Evolutionary conservation across 2,329 filamentous ascomycete species (phyloP), one percentile per base, ranked within the genome.

Genomic region (Ophiostoma himal-ulmi): DNA sequence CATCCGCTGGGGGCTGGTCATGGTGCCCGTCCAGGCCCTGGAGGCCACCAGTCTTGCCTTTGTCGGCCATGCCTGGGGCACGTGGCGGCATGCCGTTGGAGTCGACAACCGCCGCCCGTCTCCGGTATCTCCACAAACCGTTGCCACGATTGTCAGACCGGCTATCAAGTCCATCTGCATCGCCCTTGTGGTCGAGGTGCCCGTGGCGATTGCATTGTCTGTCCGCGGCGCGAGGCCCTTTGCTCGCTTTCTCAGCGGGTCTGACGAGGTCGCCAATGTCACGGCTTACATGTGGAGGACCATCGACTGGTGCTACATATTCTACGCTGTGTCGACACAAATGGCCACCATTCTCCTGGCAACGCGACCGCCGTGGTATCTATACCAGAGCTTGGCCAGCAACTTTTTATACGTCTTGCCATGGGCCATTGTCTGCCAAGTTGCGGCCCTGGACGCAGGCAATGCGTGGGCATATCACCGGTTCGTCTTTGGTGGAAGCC

Each of bases 1-100:
- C 0, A 92, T 92, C 60, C 83, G 89, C 17, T 92, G 89, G 89
- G 90, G 89, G 0, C 80, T 92, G 0, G 80, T 92, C 39, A 93
- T 92, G 89, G 88, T 92, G 0, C 89, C 89, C 0, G 87, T 92
- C 0, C 84, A 87, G 72, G 83, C 89, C 0, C 80, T 92, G 0
- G 89, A 93, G 77, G 86, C 86, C 1, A 89, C 89, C 0, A 82
- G 87, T 0, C 79, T 69, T 0, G 82, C 87, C 0, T 92, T 91
- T 75, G 82, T 91, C 20, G 88, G 89, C 0, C 89, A 92, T 73
- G 78, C 78, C 1, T 92, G 89, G 89, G 89, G 89, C 0, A 72
- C 77, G 0, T 84, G 81, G 80, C 77, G 81, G n/a, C 72, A 75
- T 7, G 64, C 37, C 0, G 73, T 81, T 3, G 78, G 78, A 17